These are phyloP conservation scores for Beauveria caledonica DNA, from an alignment of 2,329 filamentous ascomycete genomes.

Conservation along the genomic window DNA sequence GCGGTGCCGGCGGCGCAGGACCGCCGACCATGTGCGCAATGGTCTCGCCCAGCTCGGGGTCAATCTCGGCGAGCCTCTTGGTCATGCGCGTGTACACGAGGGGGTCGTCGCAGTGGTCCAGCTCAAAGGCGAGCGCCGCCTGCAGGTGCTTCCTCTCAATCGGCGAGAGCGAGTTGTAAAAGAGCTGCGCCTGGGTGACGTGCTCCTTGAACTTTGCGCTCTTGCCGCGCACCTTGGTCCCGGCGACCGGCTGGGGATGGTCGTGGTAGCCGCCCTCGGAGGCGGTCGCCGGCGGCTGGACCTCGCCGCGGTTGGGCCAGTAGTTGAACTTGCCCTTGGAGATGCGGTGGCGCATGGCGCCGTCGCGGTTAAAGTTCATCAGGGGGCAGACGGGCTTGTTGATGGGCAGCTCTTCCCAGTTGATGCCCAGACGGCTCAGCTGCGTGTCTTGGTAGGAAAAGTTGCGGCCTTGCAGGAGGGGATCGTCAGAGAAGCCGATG, in stretches of 20 bases:
- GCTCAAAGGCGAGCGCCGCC: conserved; percentile 65
- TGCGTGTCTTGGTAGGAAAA: conserved; percentile 61
- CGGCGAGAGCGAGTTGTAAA: conserved; percentile 67
- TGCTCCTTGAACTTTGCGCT: conserved; percentile 73
- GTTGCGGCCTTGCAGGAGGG: conserved; percentile 66
- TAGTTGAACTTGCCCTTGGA: conserved; percentile 60
- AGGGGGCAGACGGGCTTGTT: conserved; percentile 68
- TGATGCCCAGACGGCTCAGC: conserved; percentile 60
- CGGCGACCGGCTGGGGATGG: conserved; percentile 52
- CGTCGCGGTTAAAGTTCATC: conserved; percentile 71
- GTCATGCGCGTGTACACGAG: conserved; percentile 66
- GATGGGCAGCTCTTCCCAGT: conserved; percentile 71
- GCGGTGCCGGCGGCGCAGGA: conserved; percentile 33
- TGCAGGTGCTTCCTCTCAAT: conserved; percentile 64
- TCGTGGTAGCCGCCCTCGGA: conserved; percentile 62
- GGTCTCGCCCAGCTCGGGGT: conserved; percentile 57
- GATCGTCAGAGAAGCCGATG: conserved; percentile 69
- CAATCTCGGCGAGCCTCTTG: conserved; percentile 62
- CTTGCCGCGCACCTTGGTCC: conserved; percentile 61
- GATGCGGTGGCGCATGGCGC: conserved; percentile 64
- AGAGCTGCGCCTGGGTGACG: conserved; percentile 69
- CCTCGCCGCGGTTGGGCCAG: conserved; percentile 51
- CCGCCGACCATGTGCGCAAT: conserved; percentile 66
- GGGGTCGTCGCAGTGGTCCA: conserved; percentile 75
- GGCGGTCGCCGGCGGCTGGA: conserved; percentile 54